Evolutionary conservation across 441 rosid species (phyloP), one percentile per base, ranked within the genome.

Genomic region (Eruca vesicaria): DNA sequence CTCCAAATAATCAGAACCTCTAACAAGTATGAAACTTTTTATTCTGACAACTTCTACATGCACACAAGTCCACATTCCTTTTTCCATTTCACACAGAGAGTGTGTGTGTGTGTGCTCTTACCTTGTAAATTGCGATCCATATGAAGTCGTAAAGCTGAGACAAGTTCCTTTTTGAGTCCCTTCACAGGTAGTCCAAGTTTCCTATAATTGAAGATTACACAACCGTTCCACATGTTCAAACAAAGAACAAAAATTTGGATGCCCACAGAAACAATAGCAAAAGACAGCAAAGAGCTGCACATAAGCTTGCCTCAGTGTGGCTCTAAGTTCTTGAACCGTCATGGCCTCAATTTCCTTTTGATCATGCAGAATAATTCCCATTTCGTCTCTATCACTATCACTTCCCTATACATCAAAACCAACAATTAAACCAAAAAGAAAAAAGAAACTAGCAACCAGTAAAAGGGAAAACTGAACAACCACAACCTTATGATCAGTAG

Each of bases 281-380:
- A 61, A n/a, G n/a, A 21, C 20, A 26, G 62, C 16, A 28, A 9
- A 11, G 0, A 59, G 53, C 36, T 9, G 11, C 18, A 5, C 23
- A 32, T 16, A 63, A 61, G 26, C 78, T 81, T 79, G 86, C 98
- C 97, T 90, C 81, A 92, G 77, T 31, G 74, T 63, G 43, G 85
- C 59, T 81, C 84, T 85, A 64, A 94, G 93, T 71, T 92, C 78
- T 80, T 84, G 91, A 86, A 87, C 88, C 0, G 97, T 92, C 97
- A 94, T 87, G 1, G 69, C 60, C 73, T 88, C 91, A 45, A 90
- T 82, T 33, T 79, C 86, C 29, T 68, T 71, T 1, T 68, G 80
- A 80, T 83, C 87, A 80, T 84, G 84, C 78, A 67, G 83, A 41
- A 83, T 56, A 75, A 57, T 63, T 61, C 71, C 79, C 76, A 85